These are phyloP conservation scores for Skeletonema menzelii DNA, from an alignment of 108 stramenopile species.

Conservation along the genomic window DNA sequence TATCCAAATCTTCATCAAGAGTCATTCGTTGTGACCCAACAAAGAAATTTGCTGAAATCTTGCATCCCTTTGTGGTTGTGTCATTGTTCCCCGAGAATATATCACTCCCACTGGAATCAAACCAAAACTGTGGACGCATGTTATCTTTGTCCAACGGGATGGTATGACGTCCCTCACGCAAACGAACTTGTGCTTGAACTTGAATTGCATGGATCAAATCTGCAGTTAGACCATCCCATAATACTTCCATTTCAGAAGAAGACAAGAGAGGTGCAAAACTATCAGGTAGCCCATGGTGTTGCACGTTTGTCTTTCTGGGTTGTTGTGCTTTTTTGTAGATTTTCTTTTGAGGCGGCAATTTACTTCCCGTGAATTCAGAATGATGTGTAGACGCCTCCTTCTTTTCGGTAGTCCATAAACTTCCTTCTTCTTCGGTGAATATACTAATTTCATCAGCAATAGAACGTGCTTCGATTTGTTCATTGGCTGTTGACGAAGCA, in stretches of 20 bases:
- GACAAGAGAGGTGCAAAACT: conserved; percentile 88
- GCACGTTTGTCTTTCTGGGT: conserved; percentile 9
- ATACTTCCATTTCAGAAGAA: conserved; percentile 73
- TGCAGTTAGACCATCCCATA: conserved; percentile 67
- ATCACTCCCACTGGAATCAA: conserved; percentile 42
- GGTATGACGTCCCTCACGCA: conserved; percentile 69
- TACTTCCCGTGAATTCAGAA: not conserved
- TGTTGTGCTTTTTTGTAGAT: conserved; percentile 13
- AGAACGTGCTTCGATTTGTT: not conserved
- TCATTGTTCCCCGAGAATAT: conserved; percentile 1
- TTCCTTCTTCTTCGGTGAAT: conserved; percentile 27
- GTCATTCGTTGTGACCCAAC: conserved; percentile 73
- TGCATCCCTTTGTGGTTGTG: conserved; percentile 52
- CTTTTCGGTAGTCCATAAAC: conserved; percentile 5
- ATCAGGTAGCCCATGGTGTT: conserved; percentile 66
- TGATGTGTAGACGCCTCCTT: not conserved
- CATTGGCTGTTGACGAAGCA: not conserved
- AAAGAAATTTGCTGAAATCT: conserved; percentile 51
- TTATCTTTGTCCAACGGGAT: conserved; percentile 83
- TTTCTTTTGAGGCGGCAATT: conserved; percentile 1
- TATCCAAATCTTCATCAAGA: conserved; percentile 72
- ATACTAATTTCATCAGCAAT: conserved; percentile 26
- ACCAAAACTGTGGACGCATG: conserved; percentile 74
- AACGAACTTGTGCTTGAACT: conserved; percentile 57
- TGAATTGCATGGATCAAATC: conserved; percentile 82